Evolutionary conservation across 768 basidiomycete species (phyloP), one percentile per base, ranked within the genome.

Genomic region (Cyclocybe cylindracea): DNA sequence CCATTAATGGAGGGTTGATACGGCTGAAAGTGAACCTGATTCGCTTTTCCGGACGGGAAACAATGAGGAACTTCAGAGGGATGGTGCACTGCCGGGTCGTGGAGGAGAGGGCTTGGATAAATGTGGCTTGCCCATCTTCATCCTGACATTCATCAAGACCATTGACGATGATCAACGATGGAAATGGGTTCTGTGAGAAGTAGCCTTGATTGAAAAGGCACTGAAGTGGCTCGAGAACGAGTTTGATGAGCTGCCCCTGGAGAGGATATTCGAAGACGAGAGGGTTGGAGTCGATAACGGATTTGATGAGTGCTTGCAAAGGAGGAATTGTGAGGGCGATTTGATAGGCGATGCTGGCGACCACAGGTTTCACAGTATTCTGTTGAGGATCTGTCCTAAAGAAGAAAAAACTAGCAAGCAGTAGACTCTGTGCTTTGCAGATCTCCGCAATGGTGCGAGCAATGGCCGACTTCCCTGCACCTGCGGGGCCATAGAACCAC

Each of bases 391-490:
- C 40, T 14, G 32, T n/a, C 31, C 44, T 38, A 18, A 40, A 59
- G 50, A 48, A 62, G 48, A 59, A 51, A 39, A 57, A 55, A 16
- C 54, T 39, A 31, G 44, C 39, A 7, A 46, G 42, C 37, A 57
- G 39, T 4, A 41, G 37, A 13, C 35, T 43, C 11, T 44, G 14
- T 1, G 32, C 33, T 2, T 14, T 11, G n/a, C 46, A 48, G 1
- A 18, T 13, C 37, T 66, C 58, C 7, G 65, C 57, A 2, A 69
- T 50, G 1, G 69, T 67, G 33, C 69, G 70, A 3, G 61, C 66
- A 8, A 71, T 48, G 5, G 62, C 56, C 0, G 65, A 56, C 32
- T 65, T 65, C 11, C 63, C 65, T 10, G 55, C 49, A 1, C 64
- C 62, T 4, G 62, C 65, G 0, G 60, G 58, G 0, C 66, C 63